Percentiles rank a stretch among this genome's conserved stretches.
Evolutionary conservation across 179 eudicot species (phyloP).

Genomic region (Drosera spatulata): DNA sequence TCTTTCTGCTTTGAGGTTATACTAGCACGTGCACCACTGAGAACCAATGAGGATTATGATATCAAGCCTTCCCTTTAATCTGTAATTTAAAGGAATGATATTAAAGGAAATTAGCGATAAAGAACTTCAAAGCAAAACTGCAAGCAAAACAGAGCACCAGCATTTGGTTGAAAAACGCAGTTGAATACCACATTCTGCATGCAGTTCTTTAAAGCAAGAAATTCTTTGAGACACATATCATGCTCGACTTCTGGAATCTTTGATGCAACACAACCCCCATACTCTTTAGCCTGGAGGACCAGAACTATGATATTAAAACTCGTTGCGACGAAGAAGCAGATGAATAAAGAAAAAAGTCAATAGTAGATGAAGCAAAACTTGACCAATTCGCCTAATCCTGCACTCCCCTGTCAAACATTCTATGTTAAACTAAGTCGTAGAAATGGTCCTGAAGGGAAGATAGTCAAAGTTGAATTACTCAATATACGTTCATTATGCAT

Average conservation of each 20-base stretch:
- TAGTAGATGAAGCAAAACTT: not conserved
- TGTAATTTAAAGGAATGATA: constrained; percentile 16
- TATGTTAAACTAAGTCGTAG: no score
- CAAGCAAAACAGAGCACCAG: not conserved
- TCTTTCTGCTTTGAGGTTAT: no score
- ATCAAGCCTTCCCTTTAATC: constrained; percentile 57
- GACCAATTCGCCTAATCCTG: no score
- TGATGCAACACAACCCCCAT: constrained; percentile 83
- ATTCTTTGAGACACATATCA: constrained; percentile 92
- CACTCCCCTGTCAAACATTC: no score
- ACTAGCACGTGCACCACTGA: no score
- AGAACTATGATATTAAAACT: not conserved
- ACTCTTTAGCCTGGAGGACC: constrained; percentile 64
- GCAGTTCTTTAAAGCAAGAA: constrained; percentile 64
- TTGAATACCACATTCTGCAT: constrained; percentile 74
- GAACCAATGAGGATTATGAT: no score
- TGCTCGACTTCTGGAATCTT: constrained; percentile 88
- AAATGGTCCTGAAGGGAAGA: no score
- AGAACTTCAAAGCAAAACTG: not conserved
- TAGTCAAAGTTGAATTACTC: not conserved
- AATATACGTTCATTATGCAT: not conserved
- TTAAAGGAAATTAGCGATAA: not conserved
- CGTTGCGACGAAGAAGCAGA: not conserved
- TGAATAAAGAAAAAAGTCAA: not conserved
- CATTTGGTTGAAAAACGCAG: constrained; percentile 1